A percentile compares a stretch with the other conserved stretches of the same genome.
Conservation (phyloP, 2,329 filamentous ascomycete genomes). For the Xylaria sp. region DNA sequence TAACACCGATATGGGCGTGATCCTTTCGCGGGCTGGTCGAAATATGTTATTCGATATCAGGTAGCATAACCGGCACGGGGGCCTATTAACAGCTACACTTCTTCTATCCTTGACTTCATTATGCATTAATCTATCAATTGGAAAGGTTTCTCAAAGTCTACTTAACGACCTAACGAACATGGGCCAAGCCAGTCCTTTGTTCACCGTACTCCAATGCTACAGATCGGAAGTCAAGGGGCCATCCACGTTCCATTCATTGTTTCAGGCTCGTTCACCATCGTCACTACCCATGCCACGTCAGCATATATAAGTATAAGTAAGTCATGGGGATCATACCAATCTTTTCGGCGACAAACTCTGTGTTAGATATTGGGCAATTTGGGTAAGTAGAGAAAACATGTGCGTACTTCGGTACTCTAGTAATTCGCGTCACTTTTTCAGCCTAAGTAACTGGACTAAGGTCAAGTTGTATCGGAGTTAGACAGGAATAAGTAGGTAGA, state of each 20-base stretch:
- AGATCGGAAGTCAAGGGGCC: conserved; percentile 18
- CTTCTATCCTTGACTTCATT: background rate
- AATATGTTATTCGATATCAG: background rate
- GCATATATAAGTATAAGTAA: conserved; percentile 13
- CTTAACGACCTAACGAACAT: background rate
- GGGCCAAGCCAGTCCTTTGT: background rate
- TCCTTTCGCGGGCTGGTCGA: background rate
- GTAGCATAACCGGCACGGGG: background rate
- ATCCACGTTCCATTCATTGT: conserved; percentile 31
- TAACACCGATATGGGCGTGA: background rate
- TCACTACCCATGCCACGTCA: conserved; percentile 24
- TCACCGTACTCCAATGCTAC: conserved; percentile 12
- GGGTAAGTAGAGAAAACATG: too few relatives aligned
- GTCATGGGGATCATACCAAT: conserved; percentile 14
- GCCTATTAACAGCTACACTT: background rate
- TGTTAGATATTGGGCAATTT: background rate
- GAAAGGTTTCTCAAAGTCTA: background rate
- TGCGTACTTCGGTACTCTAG: background rate
- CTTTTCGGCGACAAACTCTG: background rate
- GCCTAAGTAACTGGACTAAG: background rate
- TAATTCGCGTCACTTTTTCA: background rate
- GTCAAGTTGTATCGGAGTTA: background rate
- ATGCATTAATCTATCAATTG: background rate
- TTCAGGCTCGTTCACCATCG: conserved; percentile 26
- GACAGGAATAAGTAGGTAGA: too few relatives aligned